Evolutionary conservation across 169 alveolate genomes (phyloP), one percentile per base, ranked within the genome.

Genomic region (Perkinsus marinus): DNA sequence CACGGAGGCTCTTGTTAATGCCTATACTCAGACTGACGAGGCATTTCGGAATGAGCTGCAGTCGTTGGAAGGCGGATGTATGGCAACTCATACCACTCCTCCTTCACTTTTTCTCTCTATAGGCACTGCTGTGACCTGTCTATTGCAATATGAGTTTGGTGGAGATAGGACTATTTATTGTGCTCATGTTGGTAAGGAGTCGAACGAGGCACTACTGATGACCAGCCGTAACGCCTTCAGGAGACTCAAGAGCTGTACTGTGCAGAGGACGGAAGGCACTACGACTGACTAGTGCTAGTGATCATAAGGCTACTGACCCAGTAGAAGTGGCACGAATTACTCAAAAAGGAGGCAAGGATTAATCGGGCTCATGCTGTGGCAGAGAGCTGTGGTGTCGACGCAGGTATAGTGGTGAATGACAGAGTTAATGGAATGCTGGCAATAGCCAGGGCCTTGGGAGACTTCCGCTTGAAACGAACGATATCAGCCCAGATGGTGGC

Each of bases 391-490:
- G 19, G 22, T 37, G 17, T 39, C 26, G 19, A 0, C 22, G 91
- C 41, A 30, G 91, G 91, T n/a, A 90, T 57, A 36, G 57, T 90
- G 30, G 39, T 90, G n/a, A 30, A n/a, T 57, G 91, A 90, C 69
- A 37, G 91, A 19, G 91, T 90, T 0, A 90, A 90, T 39, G 91
- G 91, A 3, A 90, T 90, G 91, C 69, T 90, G 37, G 91, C 91
- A 17, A 90, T 90, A 43, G 91, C 91, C 2, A 34, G 91, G 46
- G 91, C 91, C 37, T 41, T 90, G 13, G 91, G 91, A 22, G 91
- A 90, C 57, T 90, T 37, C n/a, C 91, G 41, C 16, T n/a, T 90
- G 68, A 90, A 90, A 16, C 26, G 79, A 30, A 57, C 79, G 34
- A 57, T 57, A 57, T 57, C 79, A 30, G 34, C 34, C 79, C 30